Evolutionary conservation across 140 eudicot species (phyloP), one percentile per base, ranked within the genome.

Genomic region (Anethum foeniculum): DNA sequence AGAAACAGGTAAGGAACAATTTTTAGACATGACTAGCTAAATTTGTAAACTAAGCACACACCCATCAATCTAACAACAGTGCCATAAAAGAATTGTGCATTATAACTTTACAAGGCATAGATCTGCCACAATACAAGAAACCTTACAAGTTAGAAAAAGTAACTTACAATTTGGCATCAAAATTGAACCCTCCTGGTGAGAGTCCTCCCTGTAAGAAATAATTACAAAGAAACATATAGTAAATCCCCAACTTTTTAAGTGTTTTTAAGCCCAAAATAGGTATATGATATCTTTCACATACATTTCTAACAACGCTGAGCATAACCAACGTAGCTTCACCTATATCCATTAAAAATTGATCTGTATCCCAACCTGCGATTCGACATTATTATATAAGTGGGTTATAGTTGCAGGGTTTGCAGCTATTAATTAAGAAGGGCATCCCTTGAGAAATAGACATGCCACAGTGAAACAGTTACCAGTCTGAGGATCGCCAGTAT

Each of bases 171-270:
- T 96, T 96, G 80, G 99, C 99, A 86, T 96, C 99, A 80, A 96
- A 96, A 74, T 96, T 96, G 83, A 96, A 96, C 28, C 99, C 99
- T 32, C 99, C 99, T 27, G 99, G 99, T 0, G 99, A 87, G 79
- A 96, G 79, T 81, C 99, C 99, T 80, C 98, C 99, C 99, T 96
- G 88, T 7, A 71, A 85, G 39, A 46, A 83, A 48, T 52, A 14
- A 75, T 4, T 47, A 58, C 43, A 43, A 34, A 52, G 46, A 21
- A 25, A 43, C 16, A 65, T 9, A 54, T 27, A 28, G 30, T 80
- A 27, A 62, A 67, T 8, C n/a, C 44, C 78, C 30, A 44, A 32
- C 10, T 27, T 52, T 77, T 32, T 7, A 34, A 9, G 60, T 52
- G 46, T 36, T 77, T 52, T 32, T 21, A 1, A 7, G n/a, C 32